Conservation (phyloP, 148 eudicot species). For the Hydrangea macrophylla region DNA sequence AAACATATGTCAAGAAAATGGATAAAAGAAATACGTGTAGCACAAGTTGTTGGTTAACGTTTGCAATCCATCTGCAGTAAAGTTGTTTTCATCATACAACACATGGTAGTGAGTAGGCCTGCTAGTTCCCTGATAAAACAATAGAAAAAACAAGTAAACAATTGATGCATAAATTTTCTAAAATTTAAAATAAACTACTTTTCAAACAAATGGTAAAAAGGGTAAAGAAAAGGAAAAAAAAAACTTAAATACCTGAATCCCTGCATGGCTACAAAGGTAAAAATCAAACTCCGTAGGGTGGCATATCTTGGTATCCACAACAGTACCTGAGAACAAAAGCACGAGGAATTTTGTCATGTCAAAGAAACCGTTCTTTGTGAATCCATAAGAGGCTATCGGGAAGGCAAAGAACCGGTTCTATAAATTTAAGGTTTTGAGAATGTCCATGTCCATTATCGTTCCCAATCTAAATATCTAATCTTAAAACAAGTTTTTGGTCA, state of each 20-base stretch:
- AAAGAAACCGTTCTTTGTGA: background rate
- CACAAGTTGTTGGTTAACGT: conserved; percentile 62
- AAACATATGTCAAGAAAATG: background rate
- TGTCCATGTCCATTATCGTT: too few relatives aligned
- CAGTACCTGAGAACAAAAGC: too few relatives aligned
- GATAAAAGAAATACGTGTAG: conserved; percentile 60
- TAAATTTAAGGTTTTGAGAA: too few relatives aligned
- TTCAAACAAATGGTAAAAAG: background rate
- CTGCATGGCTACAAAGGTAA: conserved; percentile 77
- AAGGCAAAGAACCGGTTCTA: too few relatives aligned
- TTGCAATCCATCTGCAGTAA: conserved; percentile 64
- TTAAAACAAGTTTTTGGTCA: too few relatives aligned
- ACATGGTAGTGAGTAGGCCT: conserved; percentile 87
- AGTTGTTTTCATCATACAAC: conserved; percentile 63
- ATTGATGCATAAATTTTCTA: too few relatives aligned
- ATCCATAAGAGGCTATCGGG: too few relatives aligned
- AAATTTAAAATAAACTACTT: too few relatives aligned
- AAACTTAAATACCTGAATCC: conserved; percentile 85
- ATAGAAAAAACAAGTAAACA: background rate
- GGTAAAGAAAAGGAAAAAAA: too few relatives aligned
- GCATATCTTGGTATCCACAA: conserved; percentile 59
- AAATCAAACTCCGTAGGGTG: conserved; percentile 66
- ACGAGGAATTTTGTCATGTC: too few relatives aligned
- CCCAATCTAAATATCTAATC: too few relatives aligned
- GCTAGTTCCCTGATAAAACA: conserved; percentile 65